These are phyloP conservation scores for Diaporthe australafricana DNA, from an alignment of 2,329 filamentous ascomycete genomes.

Conservation along the genomic window DNA sequence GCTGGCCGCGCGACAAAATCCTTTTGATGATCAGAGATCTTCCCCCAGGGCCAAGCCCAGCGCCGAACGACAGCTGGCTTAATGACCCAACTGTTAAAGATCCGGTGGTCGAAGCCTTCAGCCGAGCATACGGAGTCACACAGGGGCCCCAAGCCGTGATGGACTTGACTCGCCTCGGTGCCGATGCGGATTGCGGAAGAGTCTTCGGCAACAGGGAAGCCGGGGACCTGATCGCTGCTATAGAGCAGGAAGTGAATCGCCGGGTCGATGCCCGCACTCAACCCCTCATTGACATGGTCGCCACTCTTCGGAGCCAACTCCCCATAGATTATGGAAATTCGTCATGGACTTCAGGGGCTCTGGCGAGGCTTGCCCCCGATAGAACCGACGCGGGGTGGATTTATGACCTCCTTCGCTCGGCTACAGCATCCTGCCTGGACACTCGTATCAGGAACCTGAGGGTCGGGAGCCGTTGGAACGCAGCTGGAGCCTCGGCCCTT, in stretches of 20 bases:
- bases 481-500: no score
- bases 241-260: no score
- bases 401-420: background rate
- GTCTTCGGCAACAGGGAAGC: background rate
- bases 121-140: background rate
- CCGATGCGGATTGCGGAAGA: no score
- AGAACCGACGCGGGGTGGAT: background rate
- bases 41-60: background rate
- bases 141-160: background rate
- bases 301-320: background rate
- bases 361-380: background rate
- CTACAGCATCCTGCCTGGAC: background rate
- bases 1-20: background rate
- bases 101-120: background rate
- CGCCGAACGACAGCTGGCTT: background rate
- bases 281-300: no score
- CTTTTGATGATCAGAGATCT: background rate
- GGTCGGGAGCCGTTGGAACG: accelerated
- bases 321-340: background rate
- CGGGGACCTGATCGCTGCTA: no score
- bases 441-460: background rate
- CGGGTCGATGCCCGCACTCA: no score
- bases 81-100: no score
- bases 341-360: background rate
- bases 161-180: background rate